Evolutionary conservation across 176 grass and related monocot species (phyloP).

Genomic region (Alloteropsis semialata): DNA sequence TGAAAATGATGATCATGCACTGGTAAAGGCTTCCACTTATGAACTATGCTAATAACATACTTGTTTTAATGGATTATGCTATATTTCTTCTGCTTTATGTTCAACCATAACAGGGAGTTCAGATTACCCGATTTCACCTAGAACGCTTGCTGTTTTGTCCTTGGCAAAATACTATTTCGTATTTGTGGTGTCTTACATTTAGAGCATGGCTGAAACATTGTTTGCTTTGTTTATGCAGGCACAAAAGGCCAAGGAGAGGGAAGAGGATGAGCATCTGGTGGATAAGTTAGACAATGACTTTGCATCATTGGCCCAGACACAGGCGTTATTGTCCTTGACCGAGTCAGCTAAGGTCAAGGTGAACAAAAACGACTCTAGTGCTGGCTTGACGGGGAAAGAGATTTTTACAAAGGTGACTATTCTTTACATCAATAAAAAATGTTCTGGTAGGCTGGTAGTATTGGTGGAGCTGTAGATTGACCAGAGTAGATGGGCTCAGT

Average conservation of each 20-base stretch:
- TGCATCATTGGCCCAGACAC: conserved; percentile 61
- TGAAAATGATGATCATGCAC: conserved; percentile 5
- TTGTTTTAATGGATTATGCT: conserved; percentile 5
- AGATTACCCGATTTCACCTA: not conserved
- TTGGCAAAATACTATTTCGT: too few species aligned
- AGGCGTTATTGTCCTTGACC: conserved; percentile 51
- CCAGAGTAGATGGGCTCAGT: not conserved
- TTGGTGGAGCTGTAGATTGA: conserved; percentile 5
- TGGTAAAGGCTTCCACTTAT: not conserved
- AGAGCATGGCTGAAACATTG: conserved; percentile 3
- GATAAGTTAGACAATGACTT: conserved; percentile 85
- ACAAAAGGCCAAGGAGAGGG: conserved; percentile 82
- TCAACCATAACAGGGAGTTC: not conserved
- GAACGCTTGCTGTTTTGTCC: not conserved
- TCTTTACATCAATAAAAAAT: not conserved
- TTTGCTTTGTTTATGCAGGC: conserved; percentile 51
- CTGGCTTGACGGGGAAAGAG: conserved; percentile 43
- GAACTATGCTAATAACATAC: not conserved
- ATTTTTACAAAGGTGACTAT: conserved; percentile 50
- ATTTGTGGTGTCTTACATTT: conserved; percentile 10
- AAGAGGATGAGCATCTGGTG: conserved; percentile 80
- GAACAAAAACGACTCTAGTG: conserved; percentile 46
- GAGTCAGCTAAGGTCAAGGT: conserved; percentile 50
- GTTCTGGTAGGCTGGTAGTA: not conserved
- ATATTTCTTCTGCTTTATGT: not conserved